Evolutionary conservation across 257 asterid species (phyloP).

Genomic region (Przewalskia tangutica): DNA sequence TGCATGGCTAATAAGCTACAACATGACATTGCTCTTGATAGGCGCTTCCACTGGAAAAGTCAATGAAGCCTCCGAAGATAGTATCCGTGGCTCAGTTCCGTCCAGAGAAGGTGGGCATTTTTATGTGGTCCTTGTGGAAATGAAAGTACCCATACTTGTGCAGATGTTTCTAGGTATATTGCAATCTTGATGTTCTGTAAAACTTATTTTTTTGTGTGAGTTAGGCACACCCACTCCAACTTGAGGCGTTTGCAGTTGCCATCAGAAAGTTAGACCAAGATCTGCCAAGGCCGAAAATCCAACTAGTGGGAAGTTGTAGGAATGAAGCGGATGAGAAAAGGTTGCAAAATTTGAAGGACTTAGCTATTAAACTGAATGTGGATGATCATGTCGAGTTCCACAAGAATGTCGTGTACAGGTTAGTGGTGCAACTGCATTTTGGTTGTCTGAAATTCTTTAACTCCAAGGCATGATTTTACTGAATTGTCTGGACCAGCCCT

Average conservation of each 20-base stretch:
- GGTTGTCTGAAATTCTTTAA: background rate
- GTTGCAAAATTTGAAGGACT: constrained; percentile 69
- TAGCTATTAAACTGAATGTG: constrained; percentile 55
- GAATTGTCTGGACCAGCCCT: background rate
- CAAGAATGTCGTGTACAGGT: constrained; percentile 80
- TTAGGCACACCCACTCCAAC: constrained; percentile 86
- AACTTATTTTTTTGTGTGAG: constrained; percentile 5
- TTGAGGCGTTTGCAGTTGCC: constrained; percentile 82
- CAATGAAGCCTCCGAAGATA: constrained; percentile 50
- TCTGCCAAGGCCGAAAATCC: constrained; percentile 65
- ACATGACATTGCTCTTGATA: constrained; percentile 12
- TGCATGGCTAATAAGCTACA: background rate
- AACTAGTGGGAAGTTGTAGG: constrained; percentile 92
- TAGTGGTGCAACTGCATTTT: constrained; percentile 8
- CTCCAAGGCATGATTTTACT: background rate
- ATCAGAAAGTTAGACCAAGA: constrained; percentile 37
- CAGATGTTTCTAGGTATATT: background rate
- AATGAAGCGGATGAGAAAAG: constrained; percentile 90
- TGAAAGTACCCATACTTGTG: constrained; percentile 36
- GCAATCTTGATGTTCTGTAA: constrained; percentile 14
- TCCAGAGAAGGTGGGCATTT: constrained; percentile 94
- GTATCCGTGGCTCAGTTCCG: constrained; percentile 96
- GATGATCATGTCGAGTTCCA: constrained; percentile 80
- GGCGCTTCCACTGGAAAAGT: constrained; percentile 66
- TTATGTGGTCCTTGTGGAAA: constrained; percentile 20